Conservation (phyloP, 192 early-diverging fungal genomes). For the Backusella liffmaniae region DNA sequence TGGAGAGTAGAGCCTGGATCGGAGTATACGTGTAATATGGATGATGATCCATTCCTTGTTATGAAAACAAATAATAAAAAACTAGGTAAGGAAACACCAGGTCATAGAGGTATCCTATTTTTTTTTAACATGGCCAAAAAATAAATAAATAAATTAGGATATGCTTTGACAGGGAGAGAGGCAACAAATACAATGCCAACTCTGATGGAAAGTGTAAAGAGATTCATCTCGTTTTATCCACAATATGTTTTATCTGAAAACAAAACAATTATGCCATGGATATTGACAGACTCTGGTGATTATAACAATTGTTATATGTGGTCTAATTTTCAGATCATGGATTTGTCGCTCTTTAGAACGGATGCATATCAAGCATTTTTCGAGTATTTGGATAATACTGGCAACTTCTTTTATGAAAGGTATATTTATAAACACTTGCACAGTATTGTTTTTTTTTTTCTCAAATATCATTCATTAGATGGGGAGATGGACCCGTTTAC, state of each 20-base stretch:
- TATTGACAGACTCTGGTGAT: slow-evolving; percentile 45
- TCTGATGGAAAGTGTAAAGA: slow-evolving; percentile 60
- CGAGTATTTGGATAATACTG: slow-evolving; percentile 68
- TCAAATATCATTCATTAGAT: slow-evolving; percentile 32
- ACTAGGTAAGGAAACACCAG: slow-evolving; percentile 51
- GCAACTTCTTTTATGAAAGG: slow-evolving; percentile 88
- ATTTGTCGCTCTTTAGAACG: slow-evolving; percentile 68
- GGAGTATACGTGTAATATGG: slow-evolving; percentile 69
- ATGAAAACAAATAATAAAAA: slow-evolving; percentile 71
- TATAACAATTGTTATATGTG: slow-evolving; percentile 74
- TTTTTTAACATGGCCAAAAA: too few relatives aligned
- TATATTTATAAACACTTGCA: slow-evolving; percentile 18
- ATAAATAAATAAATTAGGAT: neutral
- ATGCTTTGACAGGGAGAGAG: slow-evolving; percentile 7
- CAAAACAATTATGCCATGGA: slow-evolving; percentile 42
- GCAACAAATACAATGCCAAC: slow-evolving; percentile 53
- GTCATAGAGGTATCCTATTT: neutral
- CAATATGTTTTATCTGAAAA: slow-evolving; percentile 35
- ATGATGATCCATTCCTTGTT: slow-evolving; percentile 68
- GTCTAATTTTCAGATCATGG: slow-evolving; percentile 86
- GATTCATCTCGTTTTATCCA: slow-evolving; percentile 47
- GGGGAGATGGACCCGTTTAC: slow-evolving; percentile 71
- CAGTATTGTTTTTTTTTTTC: neutral
- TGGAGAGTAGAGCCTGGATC: slow-evolving; percentile 82
- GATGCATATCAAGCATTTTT: slow-evolving; percentile 66